Conservation (phyloP, 208 protist genomes). For the Trypanosoma theileri region DNA sequence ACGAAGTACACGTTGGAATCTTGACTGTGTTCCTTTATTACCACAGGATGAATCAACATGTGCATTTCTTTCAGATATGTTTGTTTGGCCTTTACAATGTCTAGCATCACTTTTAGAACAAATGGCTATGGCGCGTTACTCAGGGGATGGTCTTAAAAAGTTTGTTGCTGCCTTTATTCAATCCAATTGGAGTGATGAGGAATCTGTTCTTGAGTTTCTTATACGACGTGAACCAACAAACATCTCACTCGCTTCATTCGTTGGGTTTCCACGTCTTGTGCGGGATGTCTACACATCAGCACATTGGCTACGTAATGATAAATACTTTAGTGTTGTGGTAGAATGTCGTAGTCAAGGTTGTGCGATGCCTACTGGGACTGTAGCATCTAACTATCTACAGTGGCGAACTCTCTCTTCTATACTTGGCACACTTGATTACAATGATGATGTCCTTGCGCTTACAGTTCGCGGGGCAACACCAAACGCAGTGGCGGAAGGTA, state of each 20-base stretch:
- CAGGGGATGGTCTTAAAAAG: conserved; percentile 43
- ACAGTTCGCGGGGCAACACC: conserved; percentile 27
- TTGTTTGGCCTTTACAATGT: conserved; percentile 84
- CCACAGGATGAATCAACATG: conserved; percentile 2
- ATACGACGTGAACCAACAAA: conserved; percentile 68
- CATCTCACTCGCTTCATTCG: conserved; percentile 62
- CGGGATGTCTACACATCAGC: conserved; percentile 61
- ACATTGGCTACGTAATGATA: conserved; percentile 56
- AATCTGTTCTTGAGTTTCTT: conserved; percentile 64
- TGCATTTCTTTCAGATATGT: conserved; percentile 29
- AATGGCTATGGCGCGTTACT: conserved; percentile 53
- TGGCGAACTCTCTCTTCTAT: conserved; percentile 52
- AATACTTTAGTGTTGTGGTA: conserved; percentile 48
- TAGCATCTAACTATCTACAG: conserved; percentile 39
- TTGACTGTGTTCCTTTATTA: conserved; percentile 22
- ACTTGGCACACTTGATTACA: conserved; percentile 41
- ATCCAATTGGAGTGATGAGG: conserved; percentile 60
- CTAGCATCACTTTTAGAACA: conserved; percentile 67
- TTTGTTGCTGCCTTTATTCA: conserved; percentile 60
- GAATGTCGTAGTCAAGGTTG: conserved; percentile 26
- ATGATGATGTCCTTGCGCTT: conserved; percentile 50
- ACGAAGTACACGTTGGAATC: conserved; percentile 13
- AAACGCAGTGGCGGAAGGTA: conserved; percentile 13
- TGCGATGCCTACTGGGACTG: not conserved
- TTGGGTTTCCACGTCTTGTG: conserved; percentile 60